Evolutionary conservation across 2,329 filamentous ascomycete species (phyloP).

Genomic region (Cladophialophora exuberans): DNA sequence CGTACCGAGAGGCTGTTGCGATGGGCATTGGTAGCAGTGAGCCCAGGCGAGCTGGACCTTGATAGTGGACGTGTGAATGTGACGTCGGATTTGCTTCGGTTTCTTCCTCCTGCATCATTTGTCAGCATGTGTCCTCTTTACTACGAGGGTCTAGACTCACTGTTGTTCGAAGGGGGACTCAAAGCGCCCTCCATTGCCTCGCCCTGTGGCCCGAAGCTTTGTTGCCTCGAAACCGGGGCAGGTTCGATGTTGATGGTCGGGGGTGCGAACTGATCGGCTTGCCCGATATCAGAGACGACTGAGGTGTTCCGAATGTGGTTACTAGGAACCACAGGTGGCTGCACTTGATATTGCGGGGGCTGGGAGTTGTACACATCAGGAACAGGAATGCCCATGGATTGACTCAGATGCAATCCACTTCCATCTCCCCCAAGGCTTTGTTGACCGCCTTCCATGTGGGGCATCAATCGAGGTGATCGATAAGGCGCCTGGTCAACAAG

Average conservation of each 20-base stretch:
- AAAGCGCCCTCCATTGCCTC: constrained; percentile 73
- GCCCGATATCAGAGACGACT: constrained; percentile 63
- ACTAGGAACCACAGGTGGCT: constrained; percentile 47
- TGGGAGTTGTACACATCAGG: constrained; percentile 54
- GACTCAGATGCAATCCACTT: constrained; percentile 37
- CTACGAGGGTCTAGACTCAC: background rate
- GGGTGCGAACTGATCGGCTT: constrained; percentile 78
- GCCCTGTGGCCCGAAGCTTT: constrained; percentile 68
- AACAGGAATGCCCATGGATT: constrained; percentile 43
- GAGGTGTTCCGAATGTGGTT: constrained; percentile 52
- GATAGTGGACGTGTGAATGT: constrained; percentile 39
- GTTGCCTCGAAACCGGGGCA: constrained; percentile 67
- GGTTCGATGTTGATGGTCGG: constrained; percentile 94
- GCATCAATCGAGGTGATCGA: constrained; percentile 64
- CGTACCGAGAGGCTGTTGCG: constrained; percentile 39
- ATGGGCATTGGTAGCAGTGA: constrained; percentile 33
- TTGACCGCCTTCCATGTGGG: constrained; percentile 61
- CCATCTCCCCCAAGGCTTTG: constrained; percentile 34
- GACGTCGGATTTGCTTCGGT: constrained; percentile 63
- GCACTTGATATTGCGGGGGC: constrained; percentile 43
- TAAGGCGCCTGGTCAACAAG: constrained; percentile 69
- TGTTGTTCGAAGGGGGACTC: constrained; percentile 65
- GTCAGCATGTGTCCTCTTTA: constrained; percentile 31
- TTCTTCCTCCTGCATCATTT: constrained; percentile 51
- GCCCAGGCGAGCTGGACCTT: constrained; percentile 30